Evolutionary conservation across 805 yeast genomes (phyloP).

Genomic region (Wickerhamomyces chambardii): DNA sequence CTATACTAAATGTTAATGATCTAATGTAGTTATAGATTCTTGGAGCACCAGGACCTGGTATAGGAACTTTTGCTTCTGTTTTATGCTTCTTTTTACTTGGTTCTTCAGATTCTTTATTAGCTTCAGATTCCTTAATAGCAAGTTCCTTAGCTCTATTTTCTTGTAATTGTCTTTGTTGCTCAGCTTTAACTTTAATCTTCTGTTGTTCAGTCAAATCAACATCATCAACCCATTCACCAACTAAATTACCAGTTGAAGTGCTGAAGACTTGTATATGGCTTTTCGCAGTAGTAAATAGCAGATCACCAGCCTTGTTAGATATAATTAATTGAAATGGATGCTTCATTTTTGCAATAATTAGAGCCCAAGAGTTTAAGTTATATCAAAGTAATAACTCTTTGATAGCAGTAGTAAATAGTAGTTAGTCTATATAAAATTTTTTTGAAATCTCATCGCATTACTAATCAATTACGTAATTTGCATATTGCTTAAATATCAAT

Average conservation of each 20-base stretch:
- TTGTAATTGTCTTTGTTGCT: conserved; percentile 21
- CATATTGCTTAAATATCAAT: no score
- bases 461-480: no score
- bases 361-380: no score
- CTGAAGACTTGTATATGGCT: conserved; percentile 49
- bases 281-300: conserved; percentile 48
- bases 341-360: conserved; percentile 30
- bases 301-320: conserved; percentile 32
- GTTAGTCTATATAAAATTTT: no score
- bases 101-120: conserved; percentile 19
- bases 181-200: conserved; percentile 38
- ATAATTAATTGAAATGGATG: conserved; percentile 63
- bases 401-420: no score
- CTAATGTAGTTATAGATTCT: conserved; percentile 61
- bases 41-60: conserved; percentile 64
- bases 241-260: conserved; percentile 24
- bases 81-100: conserved; percentile 24
- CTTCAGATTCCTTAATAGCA: conserved; percentile 9
- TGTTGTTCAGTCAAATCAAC: conserved; percentile 36
- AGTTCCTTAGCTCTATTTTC: conserved; percentile 4
- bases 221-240: conserved; percentile 60
- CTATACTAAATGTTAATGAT: conserved; percentile 42
- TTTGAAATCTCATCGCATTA: no score
- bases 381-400: no score
- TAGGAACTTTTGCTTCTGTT: conserved; percentile 41